Evolutionary conservation across 148 eudicot species (phyloP).

Genomic region (Chenopodium formosanum): DNA sequence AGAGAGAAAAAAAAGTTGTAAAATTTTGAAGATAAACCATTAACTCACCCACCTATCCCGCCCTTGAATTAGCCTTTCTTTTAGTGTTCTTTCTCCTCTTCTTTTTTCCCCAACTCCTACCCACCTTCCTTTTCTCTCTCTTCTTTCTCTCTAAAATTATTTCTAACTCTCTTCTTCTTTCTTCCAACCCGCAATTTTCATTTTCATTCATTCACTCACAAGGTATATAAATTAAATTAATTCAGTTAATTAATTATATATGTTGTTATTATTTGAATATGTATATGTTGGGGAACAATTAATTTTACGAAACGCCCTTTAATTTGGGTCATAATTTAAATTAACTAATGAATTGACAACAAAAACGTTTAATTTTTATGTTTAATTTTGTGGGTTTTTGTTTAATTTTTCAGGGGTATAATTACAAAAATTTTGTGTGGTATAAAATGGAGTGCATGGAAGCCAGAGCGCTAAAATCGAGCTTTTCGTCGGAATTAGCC

Average conservation of each 20-base stretch:
- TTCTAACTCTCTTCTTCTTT: background rate
- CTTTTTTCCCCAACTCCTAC: background rate
- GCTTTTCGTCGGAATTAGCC: constrained; percentile 50
- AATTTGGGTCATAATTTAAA: background rate
- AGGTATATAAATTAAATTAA: background rate
- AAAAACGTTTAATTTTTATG: too few species aligned
- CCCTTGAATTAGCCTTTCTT: constrained; percentile 59
- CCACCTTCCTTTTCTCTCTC: constrained; percentile 11
- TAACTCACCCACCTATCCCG: constrained; percentile 62
- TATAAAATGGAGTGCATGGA: constrained; percentile 65
- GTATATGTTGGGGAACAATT: background rate
- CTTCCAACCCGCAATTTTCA: background rate
- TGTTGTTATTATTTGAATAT: background rate
- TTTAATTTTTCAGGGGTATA: too few species aligned
- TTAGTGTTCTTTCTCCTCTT: constrained; percentile 36
- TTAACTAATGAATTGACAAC: background rate
- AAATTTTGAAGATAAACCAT: constrained; percentile 39
- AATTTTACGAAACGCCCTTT: constrained; percentile 6
- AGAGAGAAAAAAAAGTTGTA: background rate
- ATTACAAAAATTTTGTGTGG: too few species aligned
- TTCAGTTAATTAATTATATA: background rate
- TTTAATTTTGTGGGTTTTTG: too few species aligned
- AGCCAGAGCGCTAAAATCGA: constrained; percentile 72
- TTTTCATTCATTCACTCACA: background rate
- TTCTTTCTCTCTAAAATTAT: constrained; percentile 8